Percentiles rank a stretch among this genome's conserved stretches.
Conservation (phyloP, 1,139 yeast genomes). For the Taphrina wiesneri region DNA sequence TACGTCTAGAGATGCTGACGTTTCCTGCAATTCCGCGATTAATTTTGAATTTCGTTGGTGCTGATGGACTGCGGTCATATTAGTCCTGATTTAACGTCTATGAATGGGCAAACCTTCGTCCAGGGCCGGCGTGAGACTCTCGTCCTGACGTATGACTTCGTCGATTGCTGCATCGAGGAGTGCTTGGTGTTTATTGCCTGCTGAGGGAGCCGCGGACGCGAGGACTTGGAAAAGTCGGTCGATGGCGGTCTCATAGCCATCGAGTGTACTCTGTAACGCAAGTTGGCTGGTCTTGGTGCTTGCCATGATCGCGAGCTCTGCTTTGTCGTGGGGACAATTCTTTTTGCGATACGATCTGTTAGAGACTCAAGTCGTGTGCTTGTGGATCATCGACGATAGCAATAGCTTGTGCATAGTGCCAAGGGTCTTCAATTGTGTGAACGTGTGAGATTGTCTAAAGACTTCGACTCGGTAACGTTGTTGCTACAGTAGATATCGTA, state of each 20-base stretch:
- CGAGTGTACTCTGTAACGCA: background rate
- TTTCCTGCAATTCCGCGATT: background rate
- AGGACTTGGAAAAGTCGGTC: background rate
- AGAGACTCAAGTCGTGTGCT: no score
- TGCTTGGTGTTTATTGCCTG: background rate
- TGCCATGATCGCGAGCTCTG: background rate
- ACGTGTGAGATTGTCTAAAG: no score
- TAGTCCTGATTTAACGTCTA: background rate
- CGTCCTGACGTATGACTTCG: background rate
- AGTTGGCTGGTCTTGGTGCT: background rate
- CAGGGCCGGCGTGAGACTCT: background rate
- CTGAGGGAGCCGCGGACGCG: background rate
- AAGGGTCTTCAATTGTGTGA: no score
- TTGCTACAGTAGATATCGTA: no score
- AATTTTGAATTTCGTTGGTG: background rate
- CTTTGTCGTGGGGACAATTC: background rate
- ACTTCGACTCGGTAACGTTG: no score
- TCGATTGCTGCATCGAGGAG: conserved; percentile 7
- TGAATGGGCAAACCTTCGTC: background rate
- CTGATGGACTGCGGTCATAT: background rate
- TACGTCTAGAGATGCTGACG: background rate
- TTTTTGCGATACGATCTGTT: no score
- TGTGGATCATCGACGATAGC: no score
- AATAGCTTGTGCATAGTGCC: no score
- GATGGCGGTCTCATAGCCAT: conserved; percentile 7